These are phyloP conservation scores for Rutstroemia sp. DNA, from an alignment of 2,329 filamentous ascomycete species.

Conservation along the genomic window DNA sequence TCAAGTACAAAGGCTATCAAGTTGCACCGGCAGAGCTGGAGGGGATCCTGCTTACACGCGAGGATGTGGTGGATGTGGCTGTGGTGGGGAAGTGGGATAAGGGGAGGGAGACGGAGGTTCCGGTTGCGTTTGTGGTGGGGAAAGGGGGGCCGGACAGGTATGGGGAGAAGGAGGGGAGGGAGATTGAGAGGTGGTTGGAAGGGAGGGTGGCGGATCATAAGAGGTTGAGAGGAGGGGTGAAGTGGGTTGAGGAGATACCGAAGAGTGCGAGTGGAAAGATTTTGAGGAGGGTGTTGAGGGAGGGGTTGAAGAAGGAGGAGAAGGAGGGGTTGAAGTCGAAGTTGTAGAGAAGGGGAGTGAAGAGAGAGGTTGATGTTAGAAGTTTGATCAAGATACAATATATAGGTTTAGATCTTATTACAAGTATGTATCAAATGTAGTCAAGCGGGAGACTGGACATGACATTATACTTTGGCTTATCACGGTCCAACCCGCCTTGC, in stretches of 20 bases:
- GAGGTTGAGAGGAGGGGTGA: neutral
- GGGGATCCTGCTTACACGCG: conserved; percentile 36
- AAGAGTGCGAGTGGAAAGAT: conserved; percentile 56
- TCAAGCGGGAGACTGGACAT: no score
- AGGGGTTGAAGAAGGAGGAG: neutral
- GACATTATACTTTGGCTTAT: no score
- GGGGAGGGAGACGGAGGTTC: conserved; percentile 58
- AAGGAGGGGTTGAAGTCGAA: neutral
- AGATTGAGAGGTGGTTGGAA: neutral
- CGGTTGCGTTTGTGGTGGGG: conserved; percentile 54
- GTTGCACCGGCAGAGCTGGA: conserved; percentile 60
- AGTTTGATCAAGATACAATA: no score
- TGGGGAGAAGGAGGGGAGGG: neutral
- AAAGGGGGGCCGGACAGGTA: conserved; percentile 20
- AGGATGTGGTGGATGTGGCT: conserved; percentile 45
- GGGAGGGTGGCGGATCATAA: neutral
- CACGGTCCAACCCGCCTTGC: no score
- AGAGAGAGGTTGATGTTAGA: no score
- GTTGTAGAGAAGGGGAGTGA: neutral
- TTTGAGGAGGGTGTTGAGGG: conserved; percentile 31
- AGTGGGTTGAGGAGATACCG: conserved; percentile 32
- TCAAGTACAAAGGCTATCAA: conserved; percentile 58
- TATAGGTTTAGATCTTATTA: no score
- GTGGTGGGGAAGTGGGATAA: conserved; percentile 55
- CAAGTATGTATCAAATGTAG: no score